Percentiles rank a stretch among this genome's conserved stretches.
Evolutionary conservation across 202 grass and related monocot species (phyloP).

Genomic region (Sporobolus alterniflorus): DNA sequence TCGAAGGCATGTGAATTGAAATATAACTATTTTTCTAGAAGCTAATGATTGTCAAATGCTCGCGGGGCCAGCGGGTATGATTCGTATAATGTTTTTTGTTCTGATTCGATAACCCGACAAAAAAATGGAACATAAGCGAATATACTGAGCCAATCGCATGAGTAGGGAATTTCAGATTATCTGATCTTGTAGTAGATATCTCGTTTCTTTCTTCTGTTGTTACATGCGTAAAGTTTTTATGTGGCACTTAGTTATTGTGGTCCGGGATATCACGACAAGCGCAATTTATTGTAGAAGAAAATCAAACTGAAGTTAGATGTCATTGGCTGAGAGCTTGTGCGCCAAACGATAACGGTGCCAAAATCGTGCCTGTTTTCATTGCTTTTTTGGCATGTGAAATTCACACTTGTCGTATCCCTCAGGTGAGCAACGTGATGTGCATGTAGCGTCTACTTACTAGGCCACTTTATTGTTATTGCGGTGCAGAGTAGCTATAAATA

Average conservation of each 20-base stretch:
- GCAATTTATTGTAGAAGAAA: slow-evolving; percentile 8
- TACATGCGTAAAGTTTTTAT: not conserved
- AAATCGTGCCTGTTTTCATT: not conserved
- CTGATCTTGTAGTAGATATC: not conserved
- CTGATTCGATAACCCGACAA: not conserved
- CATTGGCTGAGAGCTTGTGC: not conserved
- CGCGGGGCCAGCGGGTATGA: not conserved
- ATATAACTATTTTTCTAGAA: not conserved
- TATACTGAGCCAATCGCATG: not conserved
- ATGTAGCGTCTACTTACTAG: not conserved
- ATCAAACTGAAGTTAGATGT: not conserved
- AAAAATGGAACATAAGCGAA: not conserved
- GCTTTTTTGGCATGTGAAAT: not conserved
- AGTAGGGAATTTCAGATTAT: not conserved
- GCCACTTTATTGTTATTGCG: not conserved
- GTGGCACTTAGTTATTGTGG: not conserved
- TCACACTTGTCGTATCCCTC: not conserved
- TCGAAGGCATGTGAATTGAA: not conserved
- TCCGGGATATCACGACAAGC: not conserved
- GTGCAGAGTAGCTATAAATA: not conserved
- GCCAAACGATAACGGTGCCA: not conserved
- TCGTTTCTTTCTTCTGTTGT: not conserved
- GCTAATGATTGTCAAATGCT: not conserved
- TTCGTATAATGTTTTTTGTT: not conserved
- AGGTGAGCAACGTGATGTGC: not conserved